Conservation (phyloP, 2,329 filamentous ascomycete species). For the Hyphodiscus sp. region DNA sequence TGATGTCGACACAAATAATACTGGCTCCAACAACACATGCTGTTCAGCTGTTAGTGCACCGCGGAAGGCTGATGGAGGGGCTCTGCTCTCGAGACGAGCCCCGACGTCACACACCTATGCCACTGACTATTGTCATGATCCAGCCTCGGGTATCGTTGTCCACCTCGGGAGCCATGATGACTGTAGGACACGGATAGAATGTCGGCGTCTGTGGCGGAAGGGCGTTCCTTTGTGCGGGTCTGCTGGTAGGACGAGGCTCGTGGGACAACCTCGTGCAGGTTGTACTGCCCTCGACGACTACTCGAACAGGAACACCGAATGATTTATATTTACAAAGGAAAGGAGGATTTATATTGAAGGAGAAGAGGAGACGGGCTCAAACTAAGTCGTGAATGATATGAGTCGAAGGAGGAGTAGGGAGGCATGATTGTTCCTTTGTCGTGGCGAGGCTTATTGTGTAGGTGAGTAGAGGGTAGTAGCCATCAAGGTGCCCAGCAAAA, state of each 20-base stretch:
- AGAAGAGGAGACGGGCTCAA: neutral
- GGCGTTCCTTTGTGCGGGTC: neutral
- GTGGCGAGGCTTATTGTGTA: neutral
- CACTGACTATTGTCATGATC: constrained; percentile 85
- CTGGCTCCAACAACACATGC: constrained; percentile 69
- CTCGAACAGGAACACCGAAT: neutral
- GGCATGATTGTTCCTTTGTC: neutral
- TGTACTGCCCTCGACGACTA: neutral
- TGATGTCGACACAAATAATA: constrained; percentile 79
- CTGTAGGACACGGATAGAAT: neutral
- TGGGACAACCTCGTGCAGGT: neutral
- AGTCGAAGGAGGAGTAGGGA: neutral
- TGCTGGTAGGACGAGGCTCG: neutral
- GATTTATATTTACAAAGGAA: neutral
- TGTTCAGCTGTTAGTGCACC: constrained; percentile 6
- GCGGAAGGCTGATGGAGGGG: neutral
- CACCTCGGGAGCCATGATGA: constrained; percentile 29
- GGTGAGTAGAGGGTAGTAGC: neutral
- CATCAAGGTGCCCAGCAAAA: neutral
- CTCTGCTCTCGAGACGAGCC: neutral
- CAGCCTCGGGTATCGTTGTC: constrained; percentile 86
- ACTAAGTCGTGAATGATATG: too few relatives aligned
- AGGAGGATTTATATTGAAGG: neutral
- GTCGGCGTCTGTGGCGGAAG: neutral
- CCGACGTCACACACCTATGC: constrained; percentile 47